phyloP scores from a whole-genome alignment of 805 yeast genomes.

The Saturnispora halmiae region DNA sequence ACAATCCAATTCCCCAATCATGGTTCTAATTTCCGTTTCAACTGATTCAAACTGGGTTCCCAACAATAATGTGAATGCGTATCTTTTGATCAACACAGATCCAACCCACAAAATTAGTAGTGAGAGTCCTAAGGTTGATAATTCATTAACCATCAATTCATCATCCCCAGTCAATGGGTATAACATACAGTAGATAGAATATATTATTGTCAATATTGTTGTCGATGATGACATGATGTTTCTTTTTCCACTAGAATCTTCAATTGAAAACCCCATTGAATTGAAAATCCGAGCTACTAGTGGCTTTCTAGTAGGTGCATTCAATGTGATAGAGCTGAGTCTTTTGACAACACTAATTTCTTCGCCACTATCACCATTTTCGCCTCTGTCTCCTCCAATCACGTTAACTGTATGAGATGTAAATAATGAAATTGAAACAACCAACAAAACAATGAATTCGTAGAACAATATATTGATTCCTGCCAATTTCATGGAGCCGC shows the following conservation, averaged over 20 bases:
- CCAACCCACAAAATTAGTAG: conserved; percentile 20
- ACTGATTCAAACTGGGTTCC: conserved; percentile 41
- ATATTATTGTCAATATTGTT: conserved; percentile 34
- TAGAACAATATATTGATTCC: conserved; percentile 23
- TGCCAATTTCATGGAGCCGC: conserved; percentile 11
- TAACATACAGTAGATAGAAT: conserved; percentile 25
- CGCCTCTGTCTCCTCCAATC: not conserved
- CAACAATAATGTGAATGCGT: conserved; percentile 45
- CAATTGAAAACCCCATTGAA: conserved; percentile 7
- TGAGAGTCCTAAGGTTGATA: conserved; percentile 23
- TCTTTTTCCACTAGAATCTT: conserved; percentile 3
- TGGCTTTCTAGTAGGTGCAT: conserved; percentile 18
- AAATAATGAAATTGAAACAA: conserved; percentile 26
- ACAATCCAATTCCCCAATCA: conserved; percentile 39
- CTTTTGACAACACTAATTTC: conserved; percentile 15
- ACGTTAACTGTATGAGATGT: conserved; percentile 24
- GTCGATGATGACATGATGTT: conserved; percentile 31
- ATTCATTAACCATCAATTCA: conserved; percentile 17
- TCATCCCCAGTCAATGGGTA: conserved; percentile 22
- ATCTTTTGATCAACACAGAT: conserved; percentile 35
- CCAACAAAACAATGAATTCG: conserved; percentile 22
- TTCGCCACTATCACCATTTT: too few relatives aligned
- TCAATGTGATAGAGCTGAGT: conserved; percentile 22
- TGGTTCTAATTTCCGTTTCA: conserved; percentile 33
- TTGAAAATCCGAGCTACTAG: conserved; percentile 3